A percentile compares a stretch with the other conserved stretches of the same genome.
Conservation (phyloP, 1,139 yeast species). For the Insectozyma bohioensis region DNA sequence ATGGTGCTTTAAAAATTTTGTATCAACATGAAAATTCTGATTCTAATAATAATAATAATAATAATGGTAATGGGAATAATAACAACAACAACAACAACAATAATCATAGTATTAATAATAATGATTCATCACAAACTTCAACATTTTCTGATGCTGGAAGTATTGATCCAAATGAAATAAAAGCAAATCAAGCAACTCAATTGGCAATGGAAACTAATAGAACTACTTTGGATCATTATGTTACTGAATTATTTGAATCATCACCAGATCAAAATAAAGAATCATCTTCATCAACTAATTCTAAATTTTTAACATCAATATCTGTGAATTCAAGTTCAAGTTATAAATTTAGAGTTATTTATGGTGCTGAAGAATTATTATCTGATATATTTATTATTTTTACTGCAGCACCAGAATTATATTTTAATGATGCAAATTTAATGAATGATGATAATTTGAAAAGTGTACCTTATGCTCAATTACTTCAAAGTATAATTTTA, state of each 20-base stretch:
- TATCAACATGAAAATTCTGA: conserved; percentile 20
- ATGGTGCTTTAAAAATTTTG: conserved; percentile 31
- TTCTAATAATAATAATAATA: conserved; percentile 4
- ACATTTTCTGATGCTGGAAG: conserved; percentile 11
- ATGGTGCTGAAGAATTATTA: conserved; percentile 32
- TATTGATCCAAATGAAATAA: conserved; percentile 9
- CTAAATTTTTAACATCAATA: too few species aligned
- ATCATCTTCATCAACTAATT: too few species aligned
- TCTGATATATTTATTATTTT: conserved; percentile 39
- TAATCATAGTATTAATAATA: background rate
- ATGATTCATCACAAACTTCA: conserved; percentile 10
- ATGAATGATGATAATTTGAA: conserved; percentile 23
- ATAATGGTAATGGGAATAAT: too few species aligned
- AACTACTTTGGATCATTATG: conserved; percentile 15
- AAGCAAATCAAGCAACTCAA: conserved; percentile 7
- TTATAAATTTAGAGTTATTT: conserved; percentile 13
- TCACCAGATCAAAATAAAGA: conserved; percentile 2
- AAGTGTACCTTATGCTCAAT: conserved; percentile 15
- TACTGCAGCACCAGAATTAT: conserved; percentile 33
- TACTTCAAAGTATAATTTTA: conserved; percentile 16
- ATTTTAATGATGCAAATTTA: conserved; percentile 30
- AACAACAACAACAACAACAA: too few species aligned
- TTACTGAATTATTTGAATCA: conserved; percentile 8
- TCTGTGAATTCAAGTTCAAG: conserved; percentile 9
- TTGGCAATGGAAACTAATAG: conserved; percentile 8